Evolutionary conservation across 1,139 yeast genomes (phyloP).

Genomic region (Hemisphaericaspora xylofermentans): DNA sequence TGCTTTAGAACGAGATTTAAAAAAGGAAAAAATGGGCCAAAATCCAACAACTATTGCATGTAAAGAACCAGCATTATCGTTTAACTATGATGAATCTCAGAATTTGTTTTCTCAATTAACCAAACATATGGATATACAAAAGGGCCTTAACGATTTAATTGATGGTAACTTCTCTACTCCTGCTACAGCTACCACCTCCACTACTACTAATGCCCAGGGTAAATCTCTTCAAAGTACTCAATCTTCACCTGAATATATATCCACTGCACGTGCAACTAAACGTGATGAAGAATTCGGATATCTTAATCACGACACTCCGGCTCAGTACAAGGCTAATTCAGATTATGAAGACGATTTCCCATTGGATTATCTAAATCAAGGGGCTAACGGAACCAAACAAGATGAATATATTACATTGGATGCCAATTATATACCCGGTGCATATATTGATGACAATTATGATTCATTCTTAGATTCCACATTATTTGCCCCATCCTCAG

Average conservation of each 20-base stretch:
- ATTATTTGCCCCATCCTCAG: constrained; percentile 18
- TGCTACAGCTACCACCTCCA: constrained; percentile 2
- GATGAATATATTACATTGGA: constrained; percentile 40
- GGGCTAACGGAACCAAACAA: constrained; percentile 9
- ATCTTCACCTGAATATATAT: constrained; percentile 22
- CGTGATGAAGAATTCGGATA: constrained; percentile 20
- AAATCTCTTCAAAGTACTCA: constrained; percentile 7
- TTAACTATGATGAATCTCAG: constrained; percentile 50
- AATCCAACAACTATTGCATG: constrained; percentile 60
- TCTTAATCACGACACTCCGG: constrained; percentile 26
- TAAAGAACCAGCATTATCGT: constrained; percentile 63
- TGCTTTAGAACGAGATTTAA: constrained; percentile 89
- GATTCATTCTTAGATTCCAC: constrained; percentile 32
- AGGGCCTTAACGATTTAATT: constrained; percentile 10
- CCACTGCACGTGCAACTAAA: constrained; percentile 10
- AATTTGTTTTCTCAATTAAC: constrained; percentile 50
- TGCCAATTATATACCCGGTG: constrained; percentile 25
- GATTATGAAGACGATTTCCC: constrained; percentile 65
- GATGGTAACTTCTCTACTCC: constrained; percentile 1
- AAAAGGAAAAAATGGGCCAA: constrained; percentile 64
- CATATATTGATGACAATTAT: constrained; percentile 27
- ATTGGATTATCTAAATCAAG: constrained; percentile 53
- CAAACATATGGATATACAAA: constrained; percentile 43
- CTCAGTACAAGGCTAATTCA: constrained; percentile 21
- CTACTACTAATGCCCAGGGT: not conserved